These are phyloP conservation scores for Globisporangium middletonii DNA, from an alignment of 352 stramenopile species.

Conservation along the genomic window DNA sequence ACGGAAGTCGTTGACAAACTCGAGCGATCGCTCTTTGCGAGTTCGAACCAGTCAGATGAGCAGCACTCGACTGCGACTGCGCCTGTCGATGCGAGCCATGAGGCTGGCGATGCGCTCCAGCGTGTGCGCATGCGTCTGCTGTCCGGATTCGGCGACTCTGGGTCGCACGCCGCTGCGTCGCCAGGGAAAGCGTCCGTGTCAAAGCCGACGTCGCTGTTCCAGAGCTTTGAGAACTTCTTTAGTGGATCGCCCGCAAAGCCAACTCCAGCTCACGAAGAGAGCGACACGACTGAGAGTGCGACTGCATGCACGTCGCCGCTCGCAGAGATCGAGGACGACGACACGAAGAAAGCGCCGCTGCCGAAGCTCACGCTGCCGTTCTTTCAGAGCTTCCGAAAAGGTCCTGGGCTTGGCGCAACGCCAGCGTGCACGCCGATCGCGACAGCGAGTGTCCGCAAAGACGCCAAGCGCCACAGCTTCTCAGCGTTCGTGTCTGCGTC, in stretches of 20 bases:
- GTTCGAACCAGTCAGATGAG: background rate
- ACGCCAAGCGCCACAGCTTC: slow-evolving; percentile 57
- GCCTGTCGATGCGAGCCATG: background rate
- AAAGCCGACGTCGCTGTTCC: slow-evolving; percentile 7
- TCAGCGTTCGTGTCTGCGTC: slow-evolving; percentile 29
- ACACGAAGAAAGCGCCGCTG: background rate
- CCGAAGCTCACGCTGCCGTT: slow-evolving; percentile 56
- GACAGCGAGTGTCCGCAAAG: slow-evolving; percentile 63
- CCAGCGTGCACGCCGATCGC: slow-evolving; percentile 65
- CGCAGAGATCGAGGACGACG: slow-evolving; percentile 3
- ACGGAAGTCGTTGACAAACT: slow-evolving; percentile 19
- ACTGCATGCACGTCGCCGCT: background rate
- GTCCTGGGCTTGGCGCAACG: slow-evolving; percentile 41
- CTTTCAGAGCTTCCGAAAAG: slow-evolving; percentile 65
- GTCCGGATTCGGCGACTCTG: slow-evolving; percentile 4
- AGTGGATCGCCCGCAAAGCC: slow-evolving; percentile 9
- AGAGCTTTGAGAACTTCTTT: slow-evolving; percentile 18
- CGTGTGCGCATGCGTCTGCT: slow-evolving; percentile 4
- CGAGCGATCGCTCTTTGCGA: slow-evolving; percentile 16
- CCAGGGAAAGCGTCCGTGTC: slow-evolving; percentile 5
- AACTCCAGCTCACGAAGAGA: background rate
- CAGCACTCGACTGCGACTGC: background rate
- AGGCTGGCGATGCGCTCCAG: slow-evolving; percentile 1
- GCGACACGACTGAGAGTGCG: background rate
- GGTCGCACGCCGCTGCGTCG: background rate